Percentiles rank a stretch among this genome's conserved stretches.
These are phyloP conservation scores for Candida morakotiae DNA, from an alignment of 805 yeast genomes.

Conservation along the genomic window DNA sequence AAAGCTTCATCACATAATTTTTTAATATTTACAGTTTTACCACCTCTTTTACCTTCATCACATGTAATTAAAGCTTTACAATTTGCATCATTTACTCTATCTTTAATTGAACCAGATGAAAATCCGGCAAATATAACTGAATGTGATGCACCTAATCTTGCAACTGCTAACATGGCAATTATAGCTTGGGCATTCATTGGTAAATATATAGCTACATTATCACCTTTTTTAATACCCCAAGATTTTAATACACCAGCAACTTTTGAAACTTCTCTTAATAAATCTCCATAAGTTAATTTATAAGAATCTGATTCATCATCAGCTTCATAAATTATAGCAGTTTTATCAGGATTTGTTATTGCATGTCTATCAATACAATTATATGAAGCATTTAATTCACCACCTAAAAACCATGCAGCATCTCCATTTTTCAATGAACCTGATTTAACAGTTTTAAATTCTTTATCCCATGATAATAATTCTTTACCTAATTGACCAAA, in stretches of 20 bases:
- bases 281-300: constrained; percentile 64
- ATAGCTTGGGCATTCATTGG: constrained; percentile 86
- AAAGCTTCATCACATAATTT: constrained; percentile 81
- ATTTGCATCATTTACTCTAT: constrained; percentile 68
- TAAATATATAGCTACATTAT: constrained; percentile 79
- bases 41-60: constrained; percentile 82
- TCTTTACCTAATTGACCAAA: constrained; percentile 75
- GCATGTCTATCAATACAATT: constrained; percentile 86
- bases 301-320: constrained; percentile 68
- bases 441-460: constrained; percentile 58
- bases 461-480: constrained; percentile 75
- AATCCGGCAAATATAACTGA: constrained; percentile 86
- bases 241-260: constrained; percentile 64
- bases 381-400: constrained; percentile 74
- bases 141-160: constrained; percentile 79
- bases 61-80: constrained; percentile 73
- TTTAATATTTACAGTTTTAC: constrained; percentile 75
- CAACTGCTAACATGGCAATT: constrained; percentile 70
- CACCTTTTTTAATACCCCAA: constrained; percentile 75
- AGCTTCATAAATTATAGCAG: constrained; percentile 77
- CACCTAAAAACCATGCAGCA: constrained; percentile 74
- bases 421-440: constrained; percentile 59
- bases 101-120: constrained; percentile 66
- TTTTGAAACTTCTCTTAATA: constrained; percentile 64
- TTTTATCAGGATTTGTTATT: constrained; percentile 60